Evolutionary conservation across 1,284 basidiomycete genomes (phyloP).

Genomic region (Leccinum insolens): DNA sequence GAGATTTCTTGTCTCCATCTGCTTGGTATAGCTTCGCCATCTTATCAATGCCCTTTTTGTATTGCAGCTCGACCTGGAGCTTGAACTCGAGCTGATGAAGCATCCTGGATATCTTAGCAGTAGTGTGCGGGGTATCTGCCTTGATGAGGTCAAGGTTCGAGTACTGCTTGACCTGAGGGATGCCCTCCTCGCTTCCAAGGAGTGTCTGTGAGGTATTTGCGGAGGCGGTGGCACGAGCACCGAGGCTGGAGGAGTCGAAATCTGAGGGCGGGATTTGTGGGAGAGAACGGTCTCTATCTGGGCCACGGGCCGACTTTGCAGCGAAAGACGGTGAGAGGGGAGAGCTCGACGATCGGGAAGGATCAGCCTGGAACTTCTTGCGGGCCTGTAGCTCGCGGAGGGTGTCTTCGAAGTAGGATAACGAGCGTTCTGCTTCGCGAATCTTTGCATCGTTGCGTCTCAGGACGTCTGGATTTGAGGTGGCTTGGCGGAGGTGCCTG

Average conservation of each 20-base stretch:
- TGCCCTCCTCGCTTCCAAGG: conserved; percentile 41
- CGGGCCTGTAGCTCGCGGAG: conserved; percentile 81
- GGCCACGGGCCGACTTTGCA: conserved; percentile 25
- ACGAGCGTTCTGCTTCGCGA: conserved; percentile 83
- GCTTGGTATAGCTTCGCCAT: conserved; percentile 95
- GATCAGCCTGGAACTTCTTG: conserved; percentile 68
- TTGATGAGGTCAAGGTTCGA: conserved; percentile 92
- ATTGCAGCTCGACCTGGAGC: conserved; percentile 97
- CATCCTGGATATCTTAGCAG: conserved; percentile 97
- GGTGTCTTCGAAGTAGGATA: conserved; percentile 88
- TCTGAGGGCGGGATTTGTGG: conserved; percentile 55
- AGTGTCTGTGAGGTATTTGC: conserved; percentile 32
- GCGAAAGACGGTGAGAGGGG: conserved; percentile 29
- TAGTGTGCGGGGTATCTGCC: conserved; percentile 95
- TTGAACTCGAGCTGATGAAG: conserved; percentile 99
- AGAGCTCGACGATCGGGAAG: conserved; percentile 49
- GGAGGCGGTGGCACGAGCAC: conserved; percentile 38
- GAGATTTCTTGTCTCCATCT: conserved; percentile 94
- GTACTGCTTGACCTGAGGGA: conserved; percentile 62
- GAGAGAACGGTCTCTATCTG: conserved; percentile 38
- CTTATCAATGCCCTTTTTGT: conserved; percentile 98
- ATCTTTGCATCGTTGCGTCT: conserved; percentile 84
- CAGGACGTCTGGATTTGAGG: conserved; percentile 86
- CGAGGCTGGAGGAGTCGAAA: conserved; percentile 37
- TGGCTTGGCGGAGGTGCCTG: conserved; percentile 79